Evolutionary conservation across 805 yeast genomes (phyloP).

Genomic region (Nakazawaea peltata): DNA sequence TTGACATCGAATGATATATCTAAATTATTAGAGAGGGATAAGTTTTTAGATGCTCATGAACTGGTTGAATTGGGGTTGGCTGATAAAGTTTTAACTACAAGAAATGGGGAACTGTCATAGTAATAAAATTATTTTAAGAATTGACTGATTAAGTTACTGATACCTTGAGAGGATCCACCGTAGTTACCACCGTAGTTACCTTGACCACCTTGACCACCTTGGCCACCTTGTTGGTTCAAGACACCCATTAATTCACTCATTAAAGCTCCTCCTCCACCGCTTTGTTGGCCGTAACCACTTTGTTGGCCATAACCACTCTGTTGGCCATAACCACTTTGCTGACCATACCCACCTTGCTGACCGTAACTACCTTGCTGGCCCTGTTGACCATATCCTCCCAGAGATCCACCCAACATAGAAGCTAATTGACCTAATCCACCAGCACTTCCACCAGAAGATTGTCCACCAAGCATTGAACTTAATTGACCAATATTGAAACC

Average conservation of each 20-base stretch:
- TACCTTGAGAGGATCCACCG: neutral
- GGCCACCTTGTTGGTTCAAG: neutral
- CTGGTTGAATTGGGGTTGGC: constrained; percentile 24
- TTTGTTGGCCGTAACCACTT: neutral
- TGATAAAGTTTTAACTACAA: constrained; percentile 19
- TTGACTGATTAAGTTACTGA: constrained; percentile 2
- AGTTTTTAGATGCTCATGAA: constrained; percentile 19
- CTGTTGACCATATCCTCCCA: neutral
- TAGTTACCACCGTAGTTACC: neutral
- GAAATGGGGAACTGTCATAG: constrained; percentile 7
- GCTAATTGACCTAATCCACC: neutral
- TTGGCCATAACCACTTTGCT: neutral
- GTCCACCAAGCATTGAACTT: neutral
- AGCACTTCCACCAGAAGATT: neutral
- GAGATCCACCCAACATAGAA: neutral
- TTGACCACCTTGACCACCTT: neutral
- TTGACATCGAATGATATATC: constrained; percentile 13
- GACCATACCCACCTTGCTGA: neutral
- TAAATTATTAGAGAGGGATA: constrained; percentile 17
- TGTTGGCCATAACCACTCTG: neutral
- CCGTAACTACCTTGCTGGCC: neutral
- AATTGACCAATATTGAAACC: neutral
- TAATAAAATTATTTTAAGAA: neutral
- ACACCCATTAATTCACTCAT: constrained; percentile 5
- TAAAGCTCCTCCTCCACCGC: constrained; percentile 1